Conservation (phyloP, 2,329 filamentous ascomycete genomes). For the Exserohilum turcica region DNA sequence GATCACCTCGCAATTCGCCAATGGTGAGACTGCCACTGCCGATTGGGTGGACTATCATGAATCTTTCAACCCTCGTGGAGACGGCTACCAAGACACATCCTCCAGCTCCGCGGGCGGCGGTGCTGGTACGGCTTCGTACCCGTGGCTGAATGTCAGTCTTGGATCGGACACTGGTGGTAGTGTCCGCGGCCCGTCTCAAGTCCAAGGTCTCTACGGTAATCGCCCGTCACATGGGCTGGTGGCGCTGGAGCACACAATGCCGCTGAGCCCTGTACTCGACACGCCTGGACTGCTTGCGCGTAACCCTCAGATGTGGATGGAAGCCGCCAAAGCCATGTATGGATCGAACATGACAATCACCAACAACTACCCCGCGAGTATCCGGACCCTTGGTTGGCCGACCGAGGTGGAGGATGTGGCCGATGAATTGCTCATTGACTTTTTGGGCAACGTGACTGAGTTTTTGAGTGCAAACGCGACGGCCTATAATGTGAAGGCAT, state of each 20-base stretch:
- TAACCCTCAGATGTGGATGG: conserved; percentile 52
- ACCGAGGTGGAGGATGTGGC: conserved; percentile 35
- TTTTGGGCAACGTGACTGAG: conserved; percentile 50
- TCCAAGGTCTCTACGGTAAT: conserved; percentile 59
- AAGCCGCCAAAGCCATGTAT: conserved; percentile 54
- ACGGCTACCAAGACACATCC: conserved; percentile 54
- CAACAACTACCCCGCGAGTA: conserved; percentile 49
- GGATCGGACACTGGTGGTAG: conserved; percentile 58
- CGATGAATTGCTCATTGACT: conserved; percentile 49
- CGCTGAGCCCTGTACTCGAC: conserved; percentile 55
- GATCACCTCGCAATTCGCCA: conserved; percentile 54
- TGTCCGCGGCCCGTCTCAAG: conserved; percentile 55
- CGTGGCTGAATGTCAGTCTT: conserved; percentile 57
- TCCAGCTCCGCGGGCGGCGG: conserved; percentile 56
- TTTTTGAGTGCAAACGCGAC: conserved; percentile 51
- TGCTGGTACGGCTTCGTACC: conserved; percentile 53
- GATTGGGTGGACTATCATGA: conserved; percentile 57
- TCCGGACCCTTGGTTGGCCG: conserved; percentile 53
- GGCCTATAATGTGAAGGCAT: conserved; percentile 44
- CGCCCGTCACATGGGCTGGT: conserved; percentile 56
- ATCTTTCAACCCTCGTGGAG: conserved; percentile 52
- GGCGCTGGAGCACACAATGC: conserved; percentile 55
- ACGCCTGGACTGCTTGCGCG: conserved; percentile 55
- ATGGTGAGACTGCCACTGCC: conserved; percentile 55
- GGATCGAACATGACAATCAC: conserved; percentile 51